phyloP scores from a whole-genome alignment of 2,329 filamentous ascomycete species.

The Chalaropsis ovoidea region DNA sequence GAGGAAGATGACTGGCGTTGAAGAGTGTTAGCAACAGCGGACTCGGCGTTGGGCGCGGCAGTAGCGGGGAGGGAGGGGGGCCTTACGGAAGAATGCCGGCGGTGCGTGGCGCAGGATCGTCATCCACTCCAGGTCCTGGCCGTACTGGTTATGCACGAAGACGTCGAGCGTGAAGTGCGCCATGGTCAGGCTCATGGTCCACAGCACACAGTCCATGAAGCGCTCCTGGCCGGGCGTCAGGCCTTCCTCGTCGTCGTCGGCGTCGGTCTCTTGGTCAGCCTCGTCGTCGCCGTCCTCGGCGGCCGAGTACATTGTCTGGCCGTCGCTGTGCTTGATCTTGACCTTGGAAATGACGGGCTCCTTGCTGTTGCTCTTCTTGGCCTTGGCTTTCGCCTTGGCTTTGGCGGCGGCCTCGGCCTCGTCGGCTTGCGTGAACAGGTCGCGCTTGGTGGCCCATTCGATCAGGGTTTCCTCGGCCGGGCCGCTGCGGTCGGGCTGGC shows the following conservation, averaged over 20 bases:
- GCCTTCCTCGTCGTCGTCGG: constrained; percentile 30
- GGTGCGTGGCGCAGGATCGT: constrained; percentile 44
- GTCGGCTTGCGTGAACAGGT: constrained; percentile 46
- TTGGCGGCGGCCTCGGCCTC: constrained; percentile 31
- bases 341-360: constrained; percentile 22
- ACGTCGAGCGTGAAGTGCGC: constrained; percentile 71
- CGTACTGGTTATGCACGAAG: constrained; percentile 68
- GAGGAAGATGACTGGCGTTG: constrained; percentile 41
- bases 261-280: constrained; percentile 29
- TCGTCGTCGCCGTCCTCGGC: constrained; percentile 32
- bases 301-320: constrained; percentile 25
- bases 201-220: constrained; percentile 47
- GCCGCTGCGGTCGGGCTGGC: constrained; percentile 57
- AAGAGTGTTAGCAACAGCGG: not conserved
- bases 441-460: constrained; percentile 56
- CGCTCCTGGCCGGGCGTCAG: constrained; percentile 42
- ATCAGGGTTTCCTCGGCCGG: constrained; percentile 58
- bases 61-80: not conserved
- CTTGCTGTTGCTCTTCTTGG: constrained; percentile 31
- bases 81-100: constrained; percentile 33
- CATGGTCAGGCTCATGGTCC: constrained; percentile 54
- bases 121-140: constrained; percentile 52
- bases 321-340: constrained; percentile 21
- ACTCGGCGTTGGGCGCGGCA: not conserved
- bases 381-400: constrained; percentile 28